Base-by-base conservation (phyloP, 495 filamentous ascomycete species). In the Talaromyces wortmannii region DNA sequence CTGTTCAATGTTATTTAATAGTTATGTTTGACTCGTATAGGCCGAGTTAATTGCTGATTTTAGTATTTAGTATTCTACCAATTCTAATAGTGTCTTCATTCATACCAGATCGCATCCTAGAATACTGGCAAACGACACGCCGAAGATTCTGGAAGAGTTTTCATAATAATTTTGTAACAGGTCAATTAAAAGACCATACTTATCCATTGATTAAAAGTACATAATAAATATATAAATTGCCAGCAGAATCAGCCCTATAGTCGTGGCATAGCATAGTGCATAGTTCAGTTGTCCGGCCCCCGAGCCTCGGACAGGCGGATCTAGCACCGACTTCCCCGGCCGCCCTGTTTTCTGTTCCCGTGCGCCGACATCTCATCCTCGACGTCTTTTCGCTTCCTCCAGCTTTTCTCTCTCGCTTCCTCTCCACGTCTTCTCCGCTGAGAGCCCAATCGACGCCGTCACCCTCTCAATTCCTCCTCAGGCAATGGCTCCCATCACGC, bases 401-500 rank as follows among this genome's bases (percentile, higher is more conserved):
- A 48, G 43, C 52, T 55, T 47, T 47, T 55, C 16, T 52, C 50
- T 29, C 31, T 52, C 59, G 33, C 53, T 61, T 60, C 65, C 68
- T 71, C 68, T 64, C 58, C 60, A 61, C 56, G 54, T 60, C 63
- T 63, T 48, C 63, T 15, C 55, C 52, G 52, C 47, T 58, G 47
- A 49, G 18, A 59, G 50, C 31, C 23, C 55, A 69, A 36, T 51
- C 53, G 15, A 45, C 67, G 57, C 58, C 65, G 60, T 60, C 59
- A 59, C 57, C 56, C 56, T 43, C 33, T 47, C 58, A 55, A 40
- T 23, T 23, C 62, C 67, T 56, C 17, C 18, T 18, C 11, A 12
- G 18, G 77, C 78, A 78, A 95, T 95, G 90, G 89, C 89, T 72
- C 85, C 87, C 65, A 86, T 91, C 72, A 85, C 87, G 63, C 84